Conservation (phyloP, 1,284 basidiomycete genomes). For the Cutaneotrichosporon curvatum region DNA sequence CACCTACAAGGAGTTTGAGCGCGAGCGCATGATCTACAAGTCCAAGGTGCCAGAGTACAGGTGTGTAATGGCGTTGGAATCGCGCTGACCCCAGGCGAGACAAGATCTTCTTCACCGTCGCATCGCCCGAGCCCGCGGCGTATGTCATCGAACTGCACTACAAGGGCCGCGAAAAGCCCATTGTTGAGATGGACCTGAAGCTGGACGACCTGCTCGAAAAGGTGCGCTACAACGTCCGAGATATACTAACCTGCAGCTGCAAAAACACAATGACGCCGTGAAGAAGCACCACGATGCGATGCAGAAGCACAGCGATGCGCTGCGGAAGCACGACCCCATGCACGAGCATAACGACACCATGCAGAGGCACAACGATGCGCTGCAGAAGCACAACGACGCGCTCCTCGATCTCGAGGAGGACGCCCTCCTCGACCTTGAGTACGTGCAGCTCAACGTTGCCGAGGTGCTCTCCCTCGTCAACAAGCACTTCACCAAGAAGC, state of each 20-base stretch:
- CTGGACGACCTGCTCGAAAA: constrained; percentile 97
- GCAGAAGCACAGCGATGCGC: constrained; percentile 99
- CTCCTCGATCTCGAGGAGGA: constrained; percentile 53
- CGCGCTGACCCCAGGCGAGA: constrained; percentile 59
- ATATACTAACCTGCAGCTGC: too few species aligned
- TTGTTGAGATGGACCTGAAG: constrained; percentile 99
- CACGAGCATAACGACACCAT: too few species aligned
- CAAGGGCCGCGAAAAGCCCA: constrained; percentile 98
- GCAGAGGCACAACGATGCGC: constrained; percentile 4
- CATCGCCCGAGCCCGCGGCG: constrained; percentile 92
- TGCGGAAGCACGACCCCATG: too few species aligned
- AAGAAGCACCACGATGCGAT: constrained; percentile 42
- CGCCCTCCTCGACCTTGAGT: constrained; percentile 88
- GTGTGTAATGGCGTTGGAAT: constrained; percentile 48
- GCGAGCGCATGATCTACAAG: constrained; percentile 98
- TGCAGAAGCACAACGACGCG: too few species aligned
- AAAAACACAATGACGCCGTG: too few species aligned
- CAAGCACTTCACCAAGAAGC: constrained; percentile 55
- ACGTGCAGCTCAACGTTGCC: constrained; percentile 93
- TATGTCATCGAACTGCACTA: constrained; percentile 99
- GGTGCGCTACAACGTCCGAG: constrained; percentile 49
- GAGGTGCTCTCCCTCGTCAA: constrained; percentile 86
- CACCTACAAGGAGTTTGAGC: constrained; percentile 95
- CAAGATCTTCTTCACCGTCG: constrained; percentile 98
- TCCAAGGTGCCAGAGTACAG: constrained; percentile 97